Conservation (phyloP, 2,329 filamentous ascomycete species). For the Coniochaeta sp. region DNA sequence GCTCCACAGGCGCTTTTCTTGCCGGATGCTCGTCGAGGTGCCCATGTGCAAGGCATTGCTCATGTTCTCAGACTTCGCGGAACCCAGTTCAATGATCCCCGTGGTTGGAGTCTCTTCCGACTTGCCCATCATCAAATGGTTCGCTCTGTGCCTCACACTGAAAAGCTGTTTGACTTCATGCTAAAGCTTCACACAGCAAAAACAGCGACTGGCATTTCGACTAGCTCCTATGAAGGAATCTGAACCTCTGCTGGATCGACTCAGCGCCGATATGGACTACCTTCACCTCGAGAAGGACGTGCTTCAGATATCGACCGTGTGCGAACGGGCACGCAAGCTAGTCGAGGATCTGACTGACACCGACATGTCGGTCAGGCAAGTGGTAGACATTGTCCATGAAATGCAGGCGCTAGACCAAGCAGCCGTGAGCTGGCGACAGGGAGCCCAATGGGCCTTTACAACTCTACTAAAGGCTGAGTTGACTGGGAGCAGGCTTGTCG, state of each 20-base stretch:
- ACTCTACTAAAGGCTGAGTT: constrained; percentile 14
- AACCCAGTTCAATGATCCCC: constrained; percentile 23
- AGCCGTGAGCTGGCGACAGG: constrained; percentile 19
- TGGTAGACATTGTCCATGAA: constrained; percentile 20
- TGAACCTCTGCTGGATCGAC: constrained; percentile 18
- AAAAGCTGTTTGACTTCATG: background rate
- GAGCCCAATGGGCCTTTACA: constrained; percentile 24
- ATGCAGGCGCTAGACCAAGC: constrained; percentile 21
- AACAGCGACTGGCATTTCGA: constrained; percentile 25
- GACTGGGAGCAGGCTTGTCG: background rate
- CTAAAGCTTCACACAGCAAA: constrained; percentile 16
- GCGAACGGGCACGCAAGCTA: constrained; percentile 21
- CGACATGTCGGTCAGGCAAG: constrained; percentile 5
- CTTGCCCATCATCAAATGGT: constrained; percentile 27
- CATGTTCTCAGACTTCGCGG: constrained; percentile 29
- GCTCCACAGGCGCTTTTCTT: constrained; percentile 22
- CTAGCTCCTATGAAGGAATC: constrained; percentile 19
- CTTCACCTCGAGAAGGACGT: constrained; percentile 20
- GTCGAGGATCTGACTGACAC: constrained; percentile 9
- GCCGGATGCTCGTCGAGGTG: constrained; percentile 16
- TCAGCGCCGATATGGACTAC: constrained; percentile 19
- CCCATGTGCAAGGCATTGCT: constrained; percentile 30
- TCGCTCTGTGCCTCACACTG: background rate
- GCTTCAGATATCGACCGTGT: constrained; percentile 18
- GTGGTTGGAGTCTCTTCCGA: constrained; percentile 30